These are phyloP conservation scores for Madurella fahalii DNA, from an alignment of 2,329 filamentous ascomycete species.

Conservation along the genomic window DNA sequence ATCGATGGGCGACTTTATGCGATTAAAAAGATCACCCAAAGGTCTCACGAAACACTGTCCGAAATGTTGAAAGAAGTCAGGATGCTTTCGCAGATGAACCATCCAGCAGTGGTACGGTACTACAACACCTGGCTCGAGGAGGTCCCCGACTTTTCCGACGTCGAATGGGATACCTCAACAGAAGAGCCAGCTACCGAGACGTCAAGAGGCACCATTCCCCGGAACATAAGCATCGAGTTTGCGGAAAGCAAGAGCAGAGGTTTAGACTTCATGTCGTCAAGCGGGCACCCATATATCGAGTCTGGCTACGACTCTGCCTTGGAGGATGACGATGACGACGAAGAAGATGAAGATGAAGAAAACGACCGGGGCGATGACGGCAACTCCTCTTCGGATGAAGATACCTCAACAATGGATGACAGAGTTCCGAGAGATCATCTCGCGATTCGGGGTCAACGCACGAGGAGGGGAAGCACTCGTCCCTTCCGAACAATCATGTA, in stretches of 20 bases:
- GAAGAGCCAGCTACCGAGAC: constrained; percentile 36
- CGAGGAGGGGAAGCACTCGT: constrained; percentile 30
- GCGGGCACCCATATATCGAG: constrained; percentile 69
- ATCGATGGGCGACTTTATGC: constrained; percentile 91
- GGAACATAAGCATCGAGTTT: constrained; percentile 50
- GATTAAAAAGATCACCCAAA: constrained; percentile 91
- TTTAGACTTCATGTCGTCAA: constrained; percentile 90
- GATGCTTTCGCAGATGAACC: constrained; percentile 85
- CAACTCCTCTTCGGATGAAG: constrained; percentile 35
- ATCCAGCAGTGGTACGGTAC: constrained; percentile 82
- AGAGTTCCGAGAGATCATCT: constrained; percentile 29
- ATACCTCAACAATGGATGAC: constrained; percentile 35
- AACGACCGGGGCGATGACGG: constrained; percentile 45
- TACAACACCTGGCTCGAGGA: constrained; percentile 95
- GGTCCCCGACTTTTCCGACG: constrained; percentile 48
- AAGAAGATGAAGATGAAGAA: constrained; percentile 37
- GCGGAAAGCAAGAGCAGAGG: constrained; percentile 67
- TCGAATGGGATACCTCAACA: constrained; percentile 54
- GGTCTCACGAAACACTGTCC: constrained; percentile 71
- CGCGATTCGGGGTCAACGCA: constrained; percentile 11
- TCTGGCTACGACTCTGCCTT: constrained; percentile 48
- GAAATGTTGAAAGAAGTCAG: constrained; percentile 83
- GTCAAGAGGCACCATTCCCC: constrained; percentile 41
- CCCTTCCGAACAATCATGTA: constrained; percentile 73
- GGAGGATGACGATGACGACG: constrained; percentile 28